Evolutionary conservation across 2,329 filamentous ascomycete species (phyloP), one percentile per base, ranked within the genome.

Genomic region (Pseudogymnoascus verrucosus): DNA sequence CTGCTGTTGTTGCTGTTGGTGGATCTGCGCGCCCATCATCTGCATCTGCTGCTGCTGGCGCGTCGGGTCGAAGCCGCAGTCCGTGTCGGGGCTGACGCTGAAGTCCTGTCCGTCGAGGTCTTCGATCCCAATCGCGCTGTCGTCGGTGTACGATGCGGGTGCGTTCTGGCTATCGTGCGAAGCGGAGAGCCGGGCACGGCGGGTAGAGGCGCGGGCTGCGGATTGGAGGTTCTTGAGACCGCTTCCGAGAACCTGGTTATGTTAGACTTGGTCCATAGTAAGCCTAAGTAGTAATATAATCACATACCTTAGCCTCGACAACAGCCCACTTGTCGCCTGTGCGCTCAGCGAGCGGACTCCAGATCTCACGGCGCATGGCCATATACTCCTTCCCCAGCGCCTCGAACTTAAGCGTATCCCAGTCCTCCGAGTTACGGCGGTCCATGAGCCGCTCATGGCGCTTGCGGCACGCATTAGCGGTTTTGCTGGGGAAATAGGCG

Each of bases 381-480:
- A 91, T 90, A 76, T 96, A 96, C 72, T 89, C 88, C 73, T 84
- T 84, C 39, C 90, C 89, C 42, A 96, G 79, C 8, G 81, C 80
- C 73, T 93, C 89, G 23, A 93, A 79, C 78, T 90, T 90, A 68
- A 87, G 80, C 19, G 83, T 83, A 70, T 93, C 89, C 88, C 90
- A 95, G 71, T 93, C 89, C 64, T 72, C 80, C 72, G 64, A 73
- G 67, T 64, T 70, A 4, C 68, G 82, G 68, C 88, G 85, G 76
- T 93, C 89, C 81, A 93, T 87, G 68, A 96, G 78, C 42, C 91
- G 83, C 76, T 96, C 91, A 71, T 96, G 91, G 63, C 91, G 85
- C 78, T 96, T 96, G 67, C 91, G 89, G 77, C 91, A 96, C 16
- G 92, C 92, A 74, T 95, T 95, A 64, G 88, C 34, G 7, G 84